These are phyloP conservation scores for Zymoseptoria brevis DNA, from an alignment of 2,329 filamentous ascomycete species.

Conservation along the genomic window DNA sequence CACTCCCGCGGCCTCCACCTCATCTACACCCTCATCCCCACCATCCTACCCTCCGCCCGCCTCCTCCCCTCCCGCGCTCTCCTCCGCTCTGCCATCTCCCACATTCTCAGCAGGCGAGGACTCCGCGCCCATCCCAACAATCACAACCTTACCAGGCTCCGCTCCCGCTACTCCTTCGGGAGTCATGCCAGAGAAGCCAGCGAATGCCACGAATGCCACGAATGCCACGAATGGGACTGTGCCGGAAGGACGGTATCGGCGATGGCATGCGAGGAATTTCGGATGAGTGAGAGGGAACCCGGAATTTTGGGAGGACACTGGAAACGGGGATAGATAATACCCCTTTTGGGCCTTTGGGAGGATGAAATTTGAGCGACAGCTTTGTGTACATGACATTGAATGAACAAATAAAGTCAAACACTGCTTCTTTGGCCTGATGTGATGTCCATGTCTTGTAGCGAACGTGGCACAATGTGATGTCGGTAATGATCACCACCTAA, in stretches of 20 bases:
- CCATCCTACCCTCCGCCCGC: neutral
- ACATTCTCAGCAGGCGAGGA: neutral
- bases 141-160: slow-evolving; percentile 3
- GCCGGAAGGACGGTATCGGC: neutral
- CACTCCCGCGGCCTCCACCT: neutral
- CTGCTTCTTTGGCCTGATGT: neutral
- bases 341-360: neutral
- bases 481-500: too few species aligned
- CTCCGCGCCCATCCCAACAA: slow-evolving; percentile 2
- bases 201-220: too few species aligned
- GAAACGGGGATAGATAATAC: neutral
- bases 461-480: too few species aligned
- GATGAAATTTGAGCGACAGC: neutral
- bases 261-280: neutral
- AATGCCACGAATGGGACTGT: too few species aligned
- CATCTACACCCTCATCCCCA: slow-evolving; percentile 3
- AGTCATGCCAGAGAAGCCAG: neutral
- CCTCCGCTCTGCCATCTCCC: neutral
- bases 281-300: neutral
- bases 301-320: neutral
- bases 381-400: neutral
- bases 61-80: neutral
- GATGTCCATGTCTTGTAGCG: neutral
- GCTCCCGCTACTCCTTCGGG: neutral
- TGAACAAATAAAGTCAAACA: neutral